phyloP scores from a whole-genome alignment of 108 stramenopile species.

The Bacterosira constricta region DNA sequence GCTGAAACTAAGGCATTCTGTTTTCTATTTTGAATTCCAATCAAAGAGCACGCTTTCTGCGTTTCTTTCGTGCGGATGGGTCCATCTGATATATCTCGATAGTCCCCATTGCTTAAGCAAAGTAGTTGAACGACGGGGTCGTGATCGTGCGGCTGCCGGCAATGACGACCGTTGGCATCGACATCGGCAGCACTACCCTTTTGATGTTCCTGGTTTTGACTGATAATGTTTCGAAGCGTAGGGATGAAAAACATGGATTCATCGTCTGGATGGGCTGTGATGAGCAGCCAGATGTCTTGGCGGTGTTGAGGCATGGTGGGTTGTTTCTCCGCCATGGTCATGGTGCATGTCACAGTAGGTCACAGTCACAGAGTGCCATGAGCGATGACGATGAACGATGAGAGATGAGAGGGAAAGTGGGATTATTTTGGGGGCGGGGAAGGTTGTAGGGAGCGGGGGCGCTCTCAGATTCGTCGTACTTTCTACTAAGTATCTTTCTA shows the following conservation, averaged over 20 bases:
- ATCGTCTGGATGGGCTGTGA: conserved; percentile 52
- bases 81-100: conserved; percentile 56
- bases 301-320: neutral
- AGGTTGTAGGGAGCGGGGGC: neutral
- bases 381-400: too few species aligned
- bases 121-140: conserved; percentile 61
- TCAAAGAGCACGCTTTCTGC: conserved; percentile 42
- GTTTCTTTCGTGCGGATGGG: conserved; percentile 68
- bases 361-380: too few species aligned
- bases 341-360: too few species aligned
- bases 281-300: conserved; percentile 42
- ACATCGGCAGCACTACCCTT: neutral
- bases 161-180: neutral
- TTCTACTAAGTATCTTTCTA: neutral
- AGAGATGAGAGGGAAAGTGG: neutral
- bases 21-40: conserved; percentile 32
- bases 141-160: neutral
- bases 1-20: neutral
- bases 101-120: conserved; percentile 82
- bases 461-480: too few species aligned
- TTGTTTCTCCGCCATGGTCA: neutral
- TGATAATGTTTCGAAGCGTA: conserved; percentile 49
- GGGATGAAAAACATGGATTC: conserved; percentile 87
- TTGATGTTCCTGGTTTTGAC: conserved; percentile 2
- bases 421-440: neutral